phyloP scores from a whole-genome alignment of 345 rosid genomes.

The Pseudoturritis turrita region DNA sequence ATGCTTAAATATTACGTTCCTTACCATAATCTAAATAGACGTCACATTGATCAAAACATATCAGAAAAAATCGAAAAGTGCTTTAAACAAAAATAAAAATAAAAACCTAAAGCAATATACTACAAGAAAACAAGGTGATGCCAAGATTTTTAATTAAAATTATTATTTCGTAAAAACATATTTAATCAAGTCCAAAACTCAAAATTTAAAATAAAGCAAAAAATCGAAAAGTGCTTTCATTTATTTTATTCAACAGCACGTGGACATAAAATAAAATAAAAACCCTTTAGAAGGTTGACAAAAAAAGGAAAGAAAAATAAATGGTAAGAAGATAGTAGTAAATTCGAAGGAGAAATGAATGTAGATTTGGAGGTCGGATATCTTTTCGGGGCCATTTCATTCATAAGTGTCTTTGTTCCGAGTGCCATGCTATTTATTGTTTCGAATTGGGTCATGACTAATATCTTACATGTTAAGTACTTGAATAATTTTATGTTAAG shows the following conservation, averaged over 20 bases:
- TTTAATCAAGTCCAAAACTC: no score
- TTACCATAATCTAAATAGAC: background rate
- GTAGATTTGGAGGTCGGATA: conserved; percentile 6
- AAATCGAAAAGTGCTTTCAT: background rate
- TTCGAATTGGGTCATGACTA: background rate
- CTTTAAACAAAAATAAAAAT: no score
- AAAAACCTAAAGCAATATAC: no score
- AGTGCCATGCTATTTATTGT: conserved; percentile 13
- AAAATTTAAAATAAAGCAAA: no score
- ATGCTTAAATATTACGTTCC: background rate
- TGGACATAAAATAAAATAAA: background rate
- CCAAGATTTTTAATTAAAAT: no score
- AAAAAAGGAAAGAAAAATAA: no score
- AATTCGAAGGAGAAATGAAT: background rate
- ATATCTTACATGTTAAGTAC: background rate
- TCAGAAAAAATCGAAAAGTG: background rate
- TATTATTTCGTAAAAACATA: no score
- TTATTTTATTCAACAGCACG: background rate
- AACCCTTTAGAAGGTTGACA: no score
- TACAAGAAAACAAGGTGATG: no score
- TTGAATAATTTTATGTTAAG: no score
- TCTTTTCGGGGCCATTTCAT: background rate
- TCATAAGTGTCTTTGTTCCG: conserved; percentile 1
- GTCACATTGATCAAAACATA: background rate
- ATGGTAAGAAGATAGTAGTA: background rate